These are phyloP conservation scores for Peronosclerospora sorghi DNA, from an alignment of 352 stramenopile species.

Conservation along the genomic window DNA sequence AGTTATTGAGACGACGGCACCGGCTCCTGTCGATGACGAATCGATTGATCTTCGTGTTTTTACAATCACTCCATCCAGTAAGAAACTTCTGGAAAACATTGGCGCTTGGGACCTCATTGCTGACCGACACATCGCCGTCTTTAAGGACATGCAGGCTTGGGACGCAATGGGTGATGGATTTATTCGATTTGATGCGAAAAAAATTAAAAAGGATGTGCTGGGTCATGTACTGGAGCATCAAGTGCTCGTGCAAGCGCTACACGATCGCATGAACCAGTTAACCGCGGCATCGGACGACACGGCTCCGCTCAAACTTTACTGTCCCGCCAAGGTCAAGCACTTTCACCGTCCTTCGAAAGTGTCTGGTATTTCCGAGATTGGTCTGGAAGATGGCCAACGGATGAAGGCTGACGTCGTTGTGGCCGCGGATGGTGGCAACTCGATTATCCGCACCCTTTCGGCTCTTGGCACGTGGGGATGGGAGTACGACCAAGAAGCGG, in stretches of 20 bases:
- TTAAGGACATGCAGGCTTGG: constrained; percentile 87
- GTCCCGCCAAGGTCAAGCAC: constrained; percentile 72
- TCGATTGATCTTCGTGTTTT: constrained; percentile 84
- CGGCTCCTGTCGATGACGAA: constrained; percentile 41
- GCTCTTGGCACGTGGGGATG: constrained; percentile 85
- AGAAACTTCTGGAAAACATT: constrained; percentile 57
- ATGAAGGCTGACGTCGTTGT: constrained; percentile 74
- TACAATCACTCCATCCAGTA: constrained; percentile 81
- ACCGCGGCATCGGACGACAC: constrained; percentile 24
- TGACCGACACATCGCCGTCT: constrained; percentile 43
- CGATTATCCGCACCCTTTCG: constrained; percentile 76
- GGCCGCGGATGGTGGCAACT: constrained; percentile 83
- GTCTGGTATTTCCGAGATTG: constrained; percentile 43
- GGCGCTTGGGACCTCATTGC: constrained; percentile 74
- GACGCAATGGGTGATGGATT: constrained; percentile 83
- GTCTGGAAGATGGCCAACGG: constrained; percentile 57
- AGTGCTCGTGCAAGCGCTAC: constrained; percentile 75
- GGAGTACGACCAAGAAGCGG: constrained; percentile 87
- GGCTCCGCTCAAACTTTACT: constrained; percentile 62
- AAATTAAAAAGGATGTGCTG: constrained; percentile 44
- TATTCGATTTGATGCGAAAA: constrained; percentile 79
- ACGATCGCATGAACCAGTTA: constrained; percentile 79
- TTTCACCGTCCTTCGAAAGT: constrained; percentile 47
- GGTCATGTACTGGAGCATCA: constrained; percentile 84
- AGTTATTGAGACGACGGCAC: constrained; percentile 51